Evolutionary conservation across 75 land plant genomes (phyloP), one percentile per base, ranked within the genome.

Genomic region (Isoetes taiwanensis): DNA sequence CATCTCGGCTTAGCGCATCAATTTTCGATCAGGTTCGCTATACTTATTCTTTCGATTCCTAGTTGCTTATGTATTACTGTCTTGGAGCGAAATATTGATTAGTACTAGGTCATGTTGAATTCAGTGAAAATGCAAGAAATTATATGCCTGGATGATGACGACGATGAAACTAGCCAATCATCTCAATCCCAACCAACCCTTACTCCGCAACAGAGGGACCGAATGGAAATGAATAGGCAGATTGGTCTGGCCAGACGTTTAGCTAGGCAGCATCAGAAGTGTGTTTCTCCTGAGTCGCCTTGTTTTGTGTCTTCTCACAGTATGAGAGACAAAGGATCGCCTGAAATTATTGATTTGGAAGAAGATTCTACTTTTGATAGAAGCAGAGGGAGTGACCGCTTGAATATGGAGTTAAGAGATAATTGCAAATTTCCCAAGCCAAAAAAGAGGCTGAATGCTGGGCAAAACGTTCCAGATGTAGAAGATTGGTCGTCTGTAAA

Each of bases 121-220:
- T n/a, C n/a, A n/a, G n/a, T n/a, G 17, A 48, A 48, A 20, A 56
- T 57, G 63, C 40, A 32, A 33, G 50, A 57, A 5, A 27, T 63
- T 43, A 54, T 65, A 12, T 29, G 55, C 16, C 67, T 65, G 1
- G 3, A 32, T 4, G 60, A 56, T 28, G 67, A 56, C 31, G 67
- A 65, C 26, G 59, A 41, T 0, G 39, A 20, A 6, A 28, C 2
- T 21, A 5, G 23, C 10, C 25, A 9, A 26, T 34, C 32, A 1
- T 2, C 54, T 26, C 62, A 41, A 16, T n/a, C 30, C 14, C 56
- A 38, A 32, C n/a, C 17, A 11, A 39, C 52, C 11, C 62, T 70
- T 28, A 64, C 73, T 3, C 59, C 43, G 27, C 62, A 58, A 56
- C 73, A 70, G 66, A 64, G 43, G 68, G 43, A 58, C 1, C 73